These are phyloP conservation scores for Saitozyma sp. DNA, from an alignment of 768 basidiomycete species.

Conservation along the genomic window DNA sequence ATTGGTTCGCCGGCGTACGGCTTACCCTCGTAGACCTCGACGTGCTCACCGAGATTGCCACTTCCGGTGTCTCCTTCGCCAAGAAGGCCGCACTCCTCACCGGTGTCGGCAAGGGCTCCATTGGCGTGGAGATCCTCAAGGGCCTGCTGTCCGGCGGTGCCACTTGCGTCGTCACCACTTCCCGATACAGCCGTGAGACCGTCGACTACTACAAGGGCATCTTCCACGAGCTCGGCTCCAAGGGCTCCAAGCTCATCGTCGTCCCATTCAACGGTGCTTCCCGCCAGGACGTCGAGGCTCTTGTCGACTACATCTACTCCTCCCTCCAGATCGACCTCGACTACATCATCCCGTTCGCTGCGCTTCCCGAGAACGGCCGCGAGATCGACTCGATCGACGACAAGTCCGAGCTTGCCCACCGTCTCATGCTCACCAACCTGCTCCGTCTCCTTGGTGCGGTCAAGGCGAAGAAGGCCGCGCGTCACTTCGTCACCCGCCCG, in stretches of 20 bases:
- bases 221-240: constrained; percentile 91
- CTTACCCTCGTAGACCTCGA: constrained; percentile 71
- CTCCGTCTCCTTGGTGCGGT: constrained; percentile 94
- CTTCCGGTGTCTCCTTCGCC: constrained; percentile 96
- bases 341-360: constrained; percentile 97
- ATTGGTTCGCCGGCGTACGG: background rate
- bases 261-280: constrained; percentile 99
- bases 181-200: constrained; percentile 83
- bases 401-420: constrained; percentile 94
- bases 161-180: constrained; percentile 95
- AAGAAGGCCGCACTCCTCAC: constrained; percentile 98
- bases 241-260: constrained; percentile 93
- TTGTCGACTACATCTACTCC: constrained; percentile 96
- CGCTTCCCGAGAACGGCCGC: constrained; percentile 96
- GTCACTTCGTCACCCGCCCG: constrained; percentile 93
- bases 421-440: constrained; percentile 97
- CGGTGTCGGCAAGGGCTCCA: constrained; percentile 96
- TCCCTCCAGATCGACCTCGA: constrained; percentile 95
- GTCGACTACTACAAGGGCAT: constrained; percentile 99
- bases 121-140: constrained; percentile 95
- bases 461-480: constrained; percentile 96
- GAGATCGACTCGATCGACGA: constrained; percentile 98
- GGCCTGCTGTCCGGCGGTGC: constrained; percentile 95
- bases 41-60: constrained; percentile 95
- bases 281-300: constrained; percentile 95